A percentile compares a stretch with the other conserved stretches of the same genome.
These are phyloP conservation scores for Lachancea waltii DNA, from an alignment of 805 yeast genomes.

Conservation along the genomic window DNA sequence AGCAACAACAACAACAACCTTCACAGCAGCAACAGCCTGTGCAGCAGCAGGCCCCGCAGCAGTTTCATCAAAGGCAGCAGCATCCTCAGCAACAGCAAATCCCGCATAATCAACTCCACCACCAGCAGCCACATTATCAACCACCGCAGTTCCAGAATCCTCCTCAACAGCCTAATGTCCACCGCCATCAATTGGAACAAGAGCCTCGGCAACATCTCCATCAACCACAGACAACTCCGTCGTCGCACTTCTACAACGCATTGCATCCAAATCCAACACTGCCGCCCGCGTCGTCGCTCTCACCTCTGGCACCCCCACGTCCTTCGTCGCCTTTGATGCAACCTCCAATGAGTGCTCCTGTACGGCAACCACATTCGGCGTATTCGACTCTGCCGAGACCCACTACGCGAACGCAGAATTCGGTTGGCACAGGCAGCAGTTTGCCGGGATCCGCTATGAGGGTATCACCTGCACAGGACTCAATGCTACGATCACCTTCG, in stretches of 20 bases:
- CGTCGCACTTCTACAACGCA: not conserved
- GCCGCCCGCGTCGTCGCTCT: slow-evolving; percentile 8
- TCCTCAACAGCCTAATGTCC: too few relatives aligned
- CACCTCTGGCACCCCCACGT: slow-evolving; percentile 7
- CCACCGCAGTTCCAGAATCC: slow-evolving; percentile 13
- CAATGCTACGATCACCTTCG: slow-evolving; percentile 32
- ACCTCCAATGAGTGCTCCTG: slow-evolving; percentile 5
- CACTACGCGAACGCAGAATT: slow-evolving; percentile 4
- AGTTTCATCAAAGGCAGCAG: slow-evolving; percentile 9
- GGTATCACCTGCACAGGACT: slow-evolving; percentile 22
- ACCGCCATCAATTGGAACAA: slow-evolving; percentile 11
- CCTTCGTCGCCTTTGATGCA: slow-evolving; percentile 7
- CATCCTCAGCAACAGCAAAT: slow-evolving; percentile 13
- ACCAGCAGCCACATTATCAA: slow-evolving; percentile 17
- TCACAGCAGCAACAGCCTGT: slow-evolving; percentile 7
- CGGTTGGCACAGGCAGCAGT: slow-evolving; percentile 6
- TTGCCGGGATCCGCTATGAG: slow-evolving; percentile 17
- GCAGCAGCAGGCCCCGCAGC: slow-evolving; percentile 7
- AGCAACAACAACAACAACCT: slow-evolving; percentile 8
- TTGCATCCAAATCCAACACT: slow-evolving; percentile 7
- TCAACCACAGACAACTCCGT: slow-evolving; percentile 7
- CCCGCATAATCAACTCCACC: slow-evolving; percentile 12
- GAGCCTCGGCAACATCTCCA: slow-evolving; percentile 18
- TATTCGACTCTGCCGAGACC: slow-evolving; percentile 9
- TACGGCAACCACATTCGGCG: slow-evolving; percentile 11